Base-by-base conservation (phyloP, 192 early-diverging fungal genomes). In the Powellomyces hirtus region DNA sequence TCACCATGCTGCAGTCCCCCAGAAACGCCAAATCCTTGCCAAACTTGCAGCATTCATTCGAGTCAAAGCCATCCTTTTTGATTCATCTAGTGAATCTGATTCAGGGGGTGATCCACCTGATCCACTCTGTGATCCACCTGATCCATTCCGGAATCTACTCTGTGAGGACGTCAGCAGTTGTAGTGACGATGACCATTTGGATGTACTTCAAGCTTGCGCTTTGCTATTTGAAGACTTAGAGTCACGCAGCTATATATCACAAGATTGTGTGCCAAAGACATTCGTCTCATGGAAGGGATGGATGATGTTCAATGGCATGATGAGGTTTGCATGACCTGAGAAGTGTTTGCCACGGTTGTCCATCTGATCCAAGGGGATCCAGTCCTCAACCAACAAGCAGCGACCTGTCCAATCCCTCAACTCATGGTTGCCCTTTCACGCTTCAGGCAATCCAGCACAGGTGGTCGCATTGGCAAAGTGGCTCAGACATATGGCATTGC, bases 401-500 rank as follows among this genome's bases (percentile, higher is more conserved):
- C 40, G 40, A 18, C 40, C 40, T 42, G 22, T 45, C 37, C 7
- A 62, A n/a, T n/a, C 5, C 4, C 29, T 5, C 60, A 45, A 18
- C 29, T 62, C 5, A 11, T 45, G 5, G 60, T 62, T 62, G 40
- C 60, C 5, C 60, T 62, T 11, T 11, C 38, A 22, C 40, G 60
- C 14, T 35, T 59, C 10, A 33, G 56, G 56, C 56, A 59, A 33
- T 59, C 10, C 24, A 33, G 56, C 30, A 59, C 6, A 10, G 24
- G 56, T 8, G 56, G 10, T 34, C 24, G 56, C 6, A 34, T 59
- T 8, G 33, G 33, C 24, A 26, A 34, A 10, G 24, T 59, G 6
- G 56, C 56, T 8, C 24, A 33, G 6, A 59, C 33, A 34, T 33
- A 10, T 24, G 56, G 56, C 5, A 13, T 59, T 10, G 10, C 24